Percentiles rank a stretch among this genome's conserved stretches.
phyloP scores from a whole-genome alignment of 805 yeast species.

The Candida taoyuanica region DNA sequence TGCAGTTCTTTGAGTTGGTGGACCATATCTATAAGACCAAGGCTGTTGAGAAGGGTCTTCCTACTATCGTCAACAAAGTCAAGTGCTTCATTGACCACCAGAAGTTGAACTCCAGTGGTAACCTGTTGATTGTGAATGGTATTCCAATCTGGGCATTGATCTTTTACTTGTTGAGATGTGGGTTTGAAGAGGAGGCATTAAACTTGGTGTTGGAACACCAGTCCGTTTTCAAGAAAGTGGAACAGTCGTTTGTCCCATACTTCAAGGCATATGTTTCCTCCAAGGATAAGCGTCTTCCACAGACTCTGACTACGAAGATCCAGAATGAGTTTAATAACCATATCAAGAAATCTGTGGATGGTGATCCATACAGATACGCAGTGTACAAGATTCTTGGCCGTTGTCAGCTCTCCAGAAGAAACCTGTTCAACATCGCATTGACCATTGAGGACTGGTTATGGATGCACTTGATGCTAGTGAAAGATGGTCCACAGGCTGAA shows the following conservation, averaged over 20 bases:
- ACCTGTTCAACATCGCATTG: conserved; percentile 60
- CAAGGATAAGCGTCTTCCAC: conserved; percentile 50
- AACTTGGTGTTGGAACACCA: conserved; percentile 59
- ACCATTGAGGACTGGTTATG: conserved; percentile 96
- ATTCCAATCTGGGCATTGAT: conserved; percentile 92
- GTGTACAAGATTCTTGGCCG: conserved; percentile 91
- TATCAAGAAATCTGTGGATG: conserved; percentile 59
- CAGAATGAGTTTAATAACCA: conserved; percentile 81
- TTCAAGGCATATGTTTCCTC: conserved; percentile 64
- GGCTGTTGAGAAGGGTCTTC: conserved; percentile 57
- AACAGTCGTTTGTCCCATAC: conserved; percentile 77
- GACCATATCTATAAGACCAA: conserved; percentile 57
- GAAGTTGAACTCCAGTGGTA: conserved; percentile 40
- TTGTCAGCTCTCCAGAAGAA: conserved; percentile 63
- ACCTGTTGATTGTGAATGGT: conserved; percentile 67
- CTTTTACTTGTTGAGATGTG: conserved; percentile 81
- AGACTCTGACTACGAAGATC: conserved; percentile 63
- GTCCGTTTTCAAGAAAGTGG: conserved; percentile 76
- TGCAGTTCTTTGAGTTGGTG: conserved; percentile 71
- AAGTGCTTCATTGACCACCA: conserved; percentile 52
- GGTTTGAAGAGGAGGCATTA: conserved; percentile 73
- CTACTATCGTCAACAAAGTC: conserved; percentile 69
- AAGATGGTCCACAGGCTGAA: conserved; percentile 45
- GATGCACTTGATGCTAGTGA: conserved; percentile 78
- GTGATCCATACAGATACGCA: conserved; percentile 88